phyloP scores from a whole-genome alignment of 129 eudicot species.

The Ambrosia trifida region DNA sequence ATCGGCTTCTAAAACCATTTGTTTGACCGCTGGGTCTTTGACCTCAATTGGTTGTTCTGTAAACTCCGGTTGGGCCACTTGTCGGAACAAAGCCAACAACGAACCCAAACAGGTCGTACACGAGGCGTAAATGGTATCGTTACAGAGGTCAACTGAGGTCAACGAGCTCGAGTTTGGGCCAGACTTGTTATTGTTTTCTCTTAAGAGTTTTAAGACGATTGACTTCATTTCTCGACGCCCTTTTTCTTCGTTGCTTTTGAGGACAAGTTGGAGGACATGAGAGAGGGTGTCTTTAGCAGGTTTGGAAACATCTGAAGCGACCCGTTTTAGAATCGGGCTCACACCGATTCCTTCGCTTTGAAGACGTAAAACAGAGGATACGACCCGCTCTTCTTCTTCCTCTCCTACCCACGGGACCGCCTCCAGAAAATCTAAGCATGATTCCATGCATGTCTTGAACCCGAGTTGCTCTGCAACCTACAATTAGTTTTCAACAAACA shows the following conservation, averaged over 20 bases:
- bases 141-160: conserved; percentile 54
- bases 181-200: conserved; percentile 61
- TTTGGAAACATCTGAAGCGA: conserved; percentile 56
- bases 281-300: conserved; percentile 86
- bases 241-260: conserved; percentile 78
- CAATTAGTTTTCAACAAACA: neutral
- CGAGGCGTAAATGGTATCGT: conserved; percentile 59
- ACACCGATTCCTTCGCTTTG: conserved; percentile 62
- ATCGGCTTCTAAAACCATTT: conserved; percentile 73
- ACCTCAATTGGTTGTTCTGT: conserved; percentile 30
- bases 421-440: conserved; percentile 85
- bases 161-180: conserved; percentile 44
- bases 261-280: conserved; percentile 80
- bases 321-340: conserved; percentile 82
- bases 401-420: conserved; percentile 99
- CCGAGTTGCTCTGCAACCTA: conserved; percentile 87
- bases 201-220: conserved; percentile 71
- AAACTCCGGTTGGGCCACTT: conserved; percentile 58
- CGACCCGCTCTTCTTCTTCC: conserved; percentile 95
- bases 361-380: conserved; percentile 66
- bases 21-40: conserved; percentile 60
- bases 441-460: conserved; percentile 64
- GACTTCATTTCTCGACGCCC: conserved; percentile 94
- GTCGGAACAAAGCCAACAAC: conserved; percentile 51
- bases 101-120: conserved; percentile 57